Evolutionary conservation across 805 yeast species (phyloP).

Genomic region (Zygotorulaspora florentina): DNA sequence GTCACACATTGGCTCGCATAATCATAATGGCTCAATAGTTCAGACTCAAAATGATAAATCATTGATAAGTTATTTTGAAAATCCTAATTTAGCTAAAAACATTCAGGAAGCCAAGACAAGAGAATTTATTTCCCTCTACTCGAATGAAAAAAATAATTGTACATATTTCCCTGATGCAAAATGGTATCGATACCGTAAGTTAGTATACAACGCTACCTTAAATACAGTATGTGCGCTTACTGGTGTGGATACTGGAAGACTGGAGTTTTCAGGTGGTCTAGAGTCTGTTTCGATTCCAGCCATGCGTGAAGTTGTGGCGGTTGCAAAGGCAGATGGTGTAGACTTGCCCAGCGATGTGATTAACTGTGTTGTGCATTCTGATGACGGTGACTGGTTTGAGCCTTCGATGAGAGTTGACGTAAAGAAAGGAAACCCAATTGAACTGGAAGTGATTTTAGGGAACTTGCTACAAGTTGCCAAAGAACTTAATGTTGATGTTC

Average conservation of each 20-base stretch:
- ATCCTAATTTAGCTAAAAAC: constrained; percentile 30
- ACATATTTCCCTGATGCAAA: constrained; percentile 43
- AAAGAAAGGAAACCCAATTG: constrained; percentile 62
- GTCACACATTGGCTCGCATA: constrained; percentile 55
- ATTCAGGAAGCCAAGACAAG: constrained; percentile 35
- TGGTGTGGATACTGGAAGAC: constrained; percentile 55
- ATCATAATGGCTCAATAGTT: constrained; percentile 40
- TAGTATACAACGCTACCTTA: constrained; percentile 64
- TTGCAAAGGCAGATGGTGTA: constrained; percentile 68
- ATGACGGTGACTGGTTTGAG: constrained; percentile 53
- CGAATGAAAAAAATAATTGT: constrained; percentile 41
- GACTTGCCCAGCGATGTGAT: constrained; percentile 48
- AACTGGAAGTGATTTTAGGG: constrained; percentile 68
- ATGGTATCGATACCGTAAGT: constrained; percentile 58
- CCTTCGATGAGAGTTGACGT: constrained; percentile 76
- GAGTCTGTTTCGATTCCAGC: constrained; percentile 49
- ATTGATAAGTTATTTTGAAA: constrained; percentile 47
- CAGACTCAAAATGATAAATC: constrained; percentile 47
- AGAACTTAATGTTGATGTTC: constrained; percentile 48
- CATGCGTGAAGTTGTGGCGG: constrained; percentile 59
- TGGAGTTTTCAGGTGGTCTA: constrained; percentile 43
- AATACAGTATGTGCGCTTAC: constrained; percentile 61
- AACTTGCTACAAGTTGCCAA: constrained; percentile 53
- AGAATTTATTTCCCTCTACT: constrained; percentile 45
- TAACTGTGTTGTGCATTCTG: constrained; percentile 50